Evolutionary conservation across 805 yeast species (phyloP).

Genomic region (Debaryomyces tyrocola): DNA sequence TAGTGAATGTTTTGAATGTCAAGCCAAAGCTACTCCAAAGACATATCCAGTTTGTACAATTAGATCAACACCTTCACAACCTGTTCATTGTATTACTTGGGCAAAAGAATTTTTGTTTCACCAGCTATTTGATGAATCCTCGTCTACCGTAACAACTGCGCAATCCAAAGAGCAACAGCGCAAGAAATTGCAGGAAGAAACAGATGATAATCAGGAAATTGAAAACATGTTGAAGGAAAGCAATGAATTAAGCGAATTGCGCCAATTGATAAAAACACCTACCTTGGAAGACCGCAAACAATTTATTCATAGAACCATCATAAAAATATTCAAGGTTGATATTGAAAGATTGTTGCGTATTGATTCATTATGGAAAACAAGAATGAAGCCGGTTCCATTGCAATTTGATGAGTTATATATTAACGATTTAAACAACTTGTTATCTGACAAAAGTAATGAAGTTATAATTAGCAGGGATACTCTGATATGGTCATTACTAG

Average conservation of each 20-base stretch:
- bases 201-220: slow-evolving; percentile 63
- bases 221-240: slow-evolving; percentile 65
- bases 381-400: slow-evolving; percentile 69
- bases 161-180: slow-evolving; percentile 18
- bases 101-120: slow-evolving; percentile 87
- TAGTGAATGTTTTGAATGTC: slow-evolving; percentile 94
- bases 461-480: slow-evolving; percentile 34
- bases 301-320: slow-evolving; percentile 45
- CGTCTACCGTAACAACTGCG: slow-evolving; percentile 20
- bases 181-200: slow-evolving; percentile 39
- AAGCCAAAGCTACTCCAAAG: slow-evolving; percentile 82
- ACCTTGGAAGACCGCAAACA: slow-evolving; percentile 10
- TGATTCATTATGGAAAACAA: slow-evolving; percentile 74
- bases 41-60: slow-evolving; percentile 96
- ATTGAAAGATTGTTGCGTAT: slow-evolving; percentile 70
- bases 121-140: slow-evolving; percentile 67
- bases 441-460: slow-evolving; percentile 17
- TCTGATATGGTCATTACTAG: slow-evolving; percentile 58
- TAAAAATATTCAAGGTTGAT: slow-evolving; percentile 70
- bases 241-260: slow-evolving; percentile 54
- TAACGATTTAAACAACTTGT: slow-evolving; percentile 11
- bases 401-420: slow-evolving; percentile 21
- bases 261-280: slow-evolving; percentile 14
- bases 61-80: slow-evolving; percentile 94
- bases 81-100: slow-evolving; percentile 97